Evolutionary conservation across 2,329 filamentous ascomycete species (phyloP).

Genomic region (Trichoderma arundinaceum): DNA sequence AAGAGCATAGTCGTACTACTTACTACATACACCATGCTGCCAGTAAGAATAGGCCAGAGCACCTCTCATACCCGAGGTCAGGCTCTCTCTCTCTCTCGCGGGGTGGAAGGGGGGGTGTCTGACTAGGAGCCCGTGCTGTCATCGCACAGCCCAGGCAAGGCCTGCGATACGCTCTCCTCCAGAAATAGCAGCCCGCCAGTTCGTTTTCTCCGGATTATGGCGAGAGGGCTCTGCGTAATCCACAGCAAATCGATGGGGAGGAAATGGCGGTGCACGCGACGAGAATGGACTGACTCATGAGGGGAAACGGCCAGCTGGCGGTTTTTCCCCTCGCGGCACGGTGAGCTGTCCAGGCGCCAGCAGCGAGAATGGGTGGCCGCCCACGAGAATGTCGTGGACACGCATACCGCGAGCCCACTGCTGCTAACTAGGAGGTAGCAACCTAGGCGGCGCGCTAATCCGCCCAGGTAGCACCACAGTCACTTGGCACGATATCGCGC

Average conservation of each 20-base stretch:
- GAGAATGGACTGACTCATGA: slow-evolving; percentile 19
- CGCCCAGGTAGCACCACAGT: slow-evolving; percentile 18
- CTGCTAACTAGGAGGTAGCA: too few species aligned
- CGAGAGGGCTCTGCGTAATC: neutral
- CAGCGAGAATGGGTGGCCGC: neutral
- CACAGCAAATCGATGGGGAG: neutral
- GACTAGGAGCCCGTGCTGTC: slow-evolving; percentile 14
- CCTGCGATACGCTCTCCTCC: slow-evolving; percentile 6
- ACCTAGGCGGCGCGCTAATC: too few species aligned
- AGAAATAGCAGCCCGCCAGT: slow-evolving; percentile 26
- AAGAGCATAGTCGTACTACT: too few species aligned
- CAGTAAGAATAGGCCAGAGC: too few species aligned
- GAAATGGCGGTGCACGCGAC: slow-evolving; percentile 21
- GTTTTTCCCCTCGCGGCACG: slow-evolving; percentile 18
- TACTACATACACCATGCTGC: too few species aligned
- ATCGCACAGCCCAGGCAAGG: slow-evolving; percentile 15
- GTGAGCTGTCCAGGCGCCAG: slow-evolving; percentile 25
- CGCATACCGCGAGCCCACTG: slow-evolving; percentile 8
- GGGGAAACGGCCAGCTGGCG: slow-evolving; percentile 27
- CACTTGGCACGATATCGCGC: neutral
- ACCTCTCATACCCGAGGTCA: slow-evolving; percentile 3
- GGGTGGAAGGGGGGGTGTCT: slow-evolving; percentile 7
- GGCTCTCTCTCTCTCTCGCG: neutral
- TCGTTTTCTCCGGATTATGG: slow-evolving; percentile 2
- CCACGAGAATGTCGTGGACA: slow-evolving; percentile 9